phyloP scores from a whole-genome alignment of 495 filamentous ascomycete species.

The Daldinia concentrica region DNA sequence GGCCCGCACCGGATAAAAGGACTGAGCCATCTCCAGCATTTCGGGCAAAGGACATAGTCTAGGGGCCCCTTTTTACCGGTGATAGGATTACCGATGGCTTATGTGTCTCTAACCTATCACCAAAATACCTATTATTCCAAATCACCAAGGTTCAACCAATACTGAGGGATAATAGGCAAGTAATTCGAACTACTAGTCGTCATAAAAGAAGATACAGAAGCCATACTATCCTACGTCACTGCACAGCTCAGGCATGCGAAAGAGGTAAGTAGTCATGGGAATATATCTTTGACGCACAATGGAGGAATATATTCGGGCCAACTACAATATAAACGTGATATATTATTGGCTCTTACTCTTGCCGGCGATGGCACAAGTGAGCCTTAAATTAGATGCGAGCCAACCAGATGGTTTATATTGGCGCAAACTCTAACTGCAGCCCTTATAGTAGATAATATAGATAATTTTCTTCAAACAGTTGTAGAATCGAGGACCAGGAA shows the following conservation, averaged over 20 bases:
- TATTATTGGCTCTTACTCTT: not conserved
- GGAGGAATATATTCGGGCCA: not conserved
- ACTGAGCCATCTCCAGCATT: conserved; percentile 6
- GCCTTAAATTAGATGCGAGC: not conserved
- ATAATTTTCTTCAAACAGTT: not conserved
- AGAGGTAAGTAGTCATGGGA: not conserved
- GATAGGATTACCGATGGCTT: conserved; percentile 5
- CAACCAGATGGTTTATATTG: not conserved
- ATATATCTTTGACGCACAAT: not conserved
- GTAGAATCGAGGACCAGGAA: not conserved
- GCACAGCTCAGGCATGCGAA: not conserved
- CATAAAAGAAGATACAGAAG: conserved; percentile 1
- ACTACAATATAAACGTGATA: not conserved
- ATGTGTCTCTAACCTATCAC: conserved; percentile 10
- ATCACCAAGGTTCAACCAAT: not conserved
- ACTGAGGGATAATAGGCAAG: conserved; percentile 3
- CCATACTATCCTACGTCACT: conserved; percentile 4
- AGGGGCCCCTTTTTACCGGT: conserved; percentile 22
- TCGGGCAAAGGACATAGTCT: conserved; percentile 6
- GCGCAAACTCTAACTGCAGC: not conserved
- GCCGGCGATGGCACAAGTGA: not conserved
- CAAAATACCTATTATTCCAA: conserved; percentile 6
- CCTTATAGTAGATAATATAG: not conserved
- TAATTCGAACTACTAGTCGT: not conserved
- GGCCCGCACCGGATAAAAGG: conserved; percentile 36